Base-by-base conservation (phyloP, 345 rosid genomes). In the Xanthoceras sorbifolium region DNA sequence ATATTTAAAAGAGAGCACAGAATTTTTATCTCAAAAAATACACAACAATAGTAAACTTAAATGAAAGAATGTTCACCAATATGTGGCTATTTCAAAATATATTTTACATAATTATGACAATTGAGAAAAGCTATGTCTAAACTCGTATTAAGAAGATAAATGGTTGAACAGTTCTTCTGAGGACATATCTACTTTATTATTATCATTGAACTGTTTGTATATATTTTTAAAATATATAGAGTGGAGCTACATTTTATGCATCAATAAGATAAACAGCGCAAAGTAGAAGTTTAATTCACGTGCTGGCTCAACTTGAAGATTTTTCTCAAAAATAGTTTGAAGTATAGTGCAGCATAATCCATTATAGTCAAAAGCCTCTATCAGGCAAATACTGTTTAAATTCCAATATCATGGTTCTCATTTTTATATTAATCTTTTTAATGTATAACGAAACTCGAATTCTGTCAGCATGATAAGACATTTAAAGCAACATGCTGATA, bases 71-170 rank as follows among this genome's bases (percentile, higher is more conserved):
- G 54, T 40, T 18, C 32, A 25, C 26, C n/a, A 40, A 28, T 22
- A 55, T 20, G 32, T 54, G 34, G 74, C 63, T 0, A 12, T 5
- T 54, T 36, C 48, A 54, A 25, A 6, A 59, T 14, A 72, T 8
- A 23, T 57, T 72, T 38, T 0, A 40, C 23, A 6, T 28, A n/a
- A 22, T n/a, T 25, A 18, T 26, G 28, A 44, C 50, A 50, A 54
- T 32, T 70, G 23, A 10, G 55, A 14, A 22, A 54, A 28, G 14
- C 6, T 22, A 34, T 3, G 50, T 54, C 3, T 14, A 55, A 55
- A 73, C 48, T 67, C n/a, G 18, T 74, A 61, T 32, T 7, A 71
- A 48, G 23, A 72, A 62, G 44, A 71, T 54, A 34, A 77, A 77
- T 48, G 46, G 40, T 20, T n/a, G 71, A 11, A 64, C 3, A 18